Evolutionary conservation across 2,329 filamentous ascomycete species (phyloP).

Genomic region (Colletotrichum viniferum): DNA sequence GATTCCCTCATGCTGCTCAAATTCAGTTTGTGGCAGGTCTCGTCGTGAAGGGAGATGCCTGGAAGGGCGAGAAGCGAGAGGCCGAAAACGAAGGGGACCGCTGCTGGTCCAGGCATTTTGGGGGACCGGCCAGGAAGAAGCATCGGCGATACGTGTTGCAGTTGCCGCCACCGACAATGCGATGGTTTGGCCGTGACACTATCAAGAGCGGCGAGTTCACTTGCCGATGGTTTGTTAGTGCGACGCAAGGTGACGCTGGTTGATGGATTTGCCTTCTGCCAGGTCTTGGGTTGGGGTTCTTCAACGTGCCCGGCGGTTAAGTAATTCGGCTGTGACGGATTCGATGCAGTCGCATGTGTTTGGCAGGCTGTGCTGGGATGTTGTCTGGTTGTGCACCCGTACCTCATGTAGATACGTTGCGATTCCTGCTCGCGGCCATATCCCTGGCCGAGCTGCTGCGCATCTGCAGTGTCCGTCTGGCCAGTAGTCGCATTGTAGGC

Average conservation of each 20-base stretch:
- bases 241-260: neutral
- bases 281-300: neutral
- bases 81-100: neutral
- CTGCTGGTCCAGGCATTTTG: neutral
- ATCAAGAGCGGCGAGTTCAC: neutral
- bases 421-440: neutral
- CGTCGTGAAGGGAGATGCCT: constrained; percentile 4
- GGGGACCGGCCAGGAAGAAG: constrained; percentile 2
- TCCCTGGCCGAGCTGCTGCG: neutral
- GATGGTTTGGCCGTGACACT: neutral
- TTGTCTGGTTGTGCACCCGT: neutral
- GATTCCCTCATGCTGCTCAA: neutral
- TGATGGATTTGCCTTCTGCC: neutral
- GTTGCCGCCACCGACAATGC: constrained; percentile 11
- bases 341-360: neutral
- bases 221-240: neutral
- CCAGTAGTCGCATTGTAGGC: neutral
- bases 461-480: neutral
- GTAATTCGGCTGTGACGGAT: neutral
- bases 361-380: neutral
- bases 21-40: neutral
- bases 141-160: neutral
- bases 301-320: neutral
- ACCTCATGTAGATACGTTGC: neutral
- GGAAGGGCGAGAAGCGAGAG: neutral